These are phyloP conservation scores for Hibiscus tridactylites DNA, from an alignment of 345 rosid species.

Conservation along the genomic window DNA sequence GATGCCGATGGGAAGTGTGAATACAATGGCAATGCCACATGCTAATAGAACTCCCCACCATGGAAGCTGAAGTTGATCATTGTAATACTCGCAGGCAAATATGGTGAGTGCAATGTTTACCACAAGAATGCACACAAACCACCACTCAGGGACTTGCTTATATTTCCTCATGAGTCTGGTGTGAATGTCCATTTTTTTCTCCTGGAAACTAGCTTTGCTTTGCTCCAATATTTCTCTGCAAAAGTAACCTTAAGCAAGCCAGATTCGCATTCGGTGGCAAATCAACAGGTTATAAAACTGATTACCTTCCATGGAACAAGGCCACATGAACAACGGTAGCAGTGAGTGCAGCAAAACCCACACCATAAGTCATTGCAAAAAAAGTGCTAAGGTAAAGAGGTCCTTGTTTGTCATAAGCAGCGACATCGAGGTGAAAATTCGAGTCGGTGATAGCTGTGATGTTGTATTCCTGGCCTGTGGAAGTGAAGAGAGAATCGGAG, in stretches of 20 bases:
- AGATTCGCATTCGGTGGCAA: too few species aligned
- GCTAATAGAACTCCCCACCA: slow-evolving; percentile 99
- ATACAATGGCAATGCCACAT: slow-evolving; percentile 62
- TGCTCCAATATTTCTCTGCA: slow-evolving; percentile 88
- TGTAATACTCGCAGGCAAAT: slow-evolving; percentile 82
- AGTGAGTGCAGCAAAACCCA: slow-evolving; percentile 82
- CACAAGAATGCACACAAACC: slow-evolving; percentile 72
- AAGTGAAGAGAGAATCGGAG: slow-evolving; percentile 68
- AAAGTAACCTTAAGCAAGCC: neutral
- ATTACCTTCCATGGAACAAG: slow-evolving; percentile 85
- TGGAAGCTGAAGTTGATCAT: slow-evolving; percentile 79
- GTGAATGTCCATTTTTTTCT: slow-evolving; percentile 58
- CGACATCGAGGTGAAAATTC: slow-evolving; percentile 62
- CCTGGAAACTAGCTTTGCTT: slow-evolving; percentile 66
- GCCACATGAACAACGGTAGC: slow-evolving; percentile 80
- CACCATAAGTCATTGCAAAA: slow-evolving; percentile 80
- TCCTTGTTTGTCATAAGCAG: slow-evolving; percentile 71
- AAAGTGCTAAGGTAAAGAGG: slow-evolving; percentile 79
- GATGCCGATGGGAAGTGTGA: slow-evolving; percentile 93
- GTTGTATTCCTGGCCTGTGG: slow-evolving; percentile 60
- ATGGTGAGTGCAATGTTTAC: slow-evolving; percentile 55
- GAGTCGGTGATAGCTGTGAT: slow-evolving; percentile 65
- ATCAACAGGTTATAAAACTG: neutral
- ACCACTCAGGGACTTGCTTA: slow-evolving; percentile 84
- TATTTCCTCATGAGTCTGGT: slow-evolving; percentile 71